phyloP scores from a whole-genome alignment of 345 rosid genomes.

The Eucalyptus melliodora region DNA sequence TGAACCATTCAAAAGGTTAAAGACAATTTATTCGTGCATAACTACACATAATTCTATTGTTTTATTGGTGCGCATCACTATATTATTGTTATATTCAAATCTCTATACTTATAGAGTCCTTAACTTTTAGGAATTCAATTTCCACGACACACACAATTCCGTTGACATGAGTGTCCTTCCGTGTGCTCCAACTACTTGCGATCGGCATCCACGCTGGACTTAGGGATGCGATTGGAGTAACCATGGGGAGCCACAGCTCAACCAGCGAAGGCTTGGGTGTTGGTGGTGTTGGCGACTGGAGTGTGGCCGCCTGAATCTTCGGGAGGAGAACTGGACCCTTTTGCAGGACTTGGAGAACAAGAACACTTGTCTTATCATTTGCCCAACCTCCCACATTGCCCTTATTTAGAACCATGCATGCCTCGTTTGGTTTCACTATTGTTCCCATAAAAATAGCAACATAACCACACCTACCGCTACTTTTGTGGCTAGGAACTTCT shows the following conservation, averaged over 20 bases:
- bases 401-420: background rate
- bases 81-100: too few species aligned
- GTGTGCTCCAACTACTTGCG: background rate
- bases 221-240: too few species aligned
- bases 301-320: background rate
- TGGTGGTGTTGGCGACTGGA: background rate
- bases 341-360: background rate
- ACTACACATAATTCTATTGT: too few species aligned
- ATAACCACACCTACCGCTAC: background rate
- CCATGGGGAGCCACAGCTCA: background rate
- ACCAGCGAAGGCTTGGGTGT: background rate
- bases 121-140: background rate
- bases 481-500: background rate
- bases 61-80: too few species aligned
- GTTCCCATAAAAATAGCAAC: background rate
- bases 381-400: too few species aligned
- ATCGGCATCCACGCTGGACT: background rate
- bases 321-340: background rate
- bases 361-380: background rate
- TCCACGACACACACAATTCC: background rate
- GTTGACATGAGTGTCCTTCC: background rate
- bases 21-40: too few species aligned
- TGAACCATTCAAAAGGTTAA: too few species aligned
- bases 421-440: background rate
- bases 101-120: too few species aligned